Percentiles rank a stretch among this genome's conserved stretches.
Evolutionary conservation across 371 early-diverging fungal species (phyloP).

Genomic region (Chytridium lagenaria): DNA sequence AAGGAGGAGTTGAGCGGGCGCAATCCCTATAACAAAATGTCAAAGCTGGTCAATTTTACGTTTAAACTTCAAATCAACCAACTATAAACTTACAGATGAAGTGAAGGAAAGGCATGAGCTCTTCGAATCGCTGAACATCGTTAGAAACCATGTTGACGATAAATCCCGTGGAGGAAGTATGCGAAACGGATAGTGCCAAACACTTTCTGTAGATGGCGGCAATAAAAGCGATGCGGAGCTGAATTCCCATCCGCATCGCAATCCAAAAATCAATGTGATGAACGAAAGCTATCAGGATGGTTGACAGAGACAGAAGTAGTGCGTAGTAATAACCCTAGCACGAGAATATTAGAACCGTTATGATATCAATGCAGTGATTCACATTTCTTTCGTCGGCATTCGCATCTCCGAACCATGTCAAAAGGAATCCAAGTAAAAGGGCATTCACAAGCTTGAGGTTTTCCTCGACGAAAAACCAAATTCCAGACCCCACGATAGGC

Average conservation of each 20-base stretch:
- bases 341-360: no score
- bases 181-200: slow-evolving; percentile 48
- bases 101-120: slow-evolving; percentile 43
- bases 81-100: slow-evolving; percentile 32
- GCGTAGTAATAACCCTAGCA: slow-evolving; percentile 46
- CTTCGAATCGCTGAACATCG: slow-evolving; percentile 62
- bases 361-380: no score
- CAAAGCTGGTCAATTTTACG: slow-evolving; percentile 36
- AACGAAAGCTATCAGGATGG: slow-evolving; percentile 38
- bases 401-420: slow-evolving; percentile 49
- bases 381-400: background rate
- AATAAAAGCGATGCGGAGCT: slow-evolving; percentile 51
- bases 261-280: slow-evolving; percentile 55
- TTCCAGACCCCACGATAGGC: slow-evolving; percentile 23
- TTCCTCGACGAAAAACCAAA: slow-evolving; percentile 38
- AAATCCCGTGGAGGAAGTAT: slow-evolving; percentile 53
- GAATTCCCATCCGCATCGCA: slow-evolving; percentile 46
- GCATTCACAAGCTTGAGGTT: slow-evolving; percentile 40
- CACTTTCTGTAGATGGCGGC: slow-evolving; percentile 57
- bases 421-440: slow-evolving; percentile 39
- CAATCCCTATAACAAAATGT: slow-evolving; percentile 15
- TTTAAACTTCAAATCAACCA: slow-evolving; percentile 22
- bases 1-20: slow-evolving; percentile 37
- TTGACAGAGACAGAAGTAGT: slow-evolving; percentile 37
- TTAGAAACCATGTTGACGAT: slow-evolving; percentile 61